phyloP scores from a whole-genome alignment of 805 yeast genomes.

The Suhomyces sp. region DNA sequence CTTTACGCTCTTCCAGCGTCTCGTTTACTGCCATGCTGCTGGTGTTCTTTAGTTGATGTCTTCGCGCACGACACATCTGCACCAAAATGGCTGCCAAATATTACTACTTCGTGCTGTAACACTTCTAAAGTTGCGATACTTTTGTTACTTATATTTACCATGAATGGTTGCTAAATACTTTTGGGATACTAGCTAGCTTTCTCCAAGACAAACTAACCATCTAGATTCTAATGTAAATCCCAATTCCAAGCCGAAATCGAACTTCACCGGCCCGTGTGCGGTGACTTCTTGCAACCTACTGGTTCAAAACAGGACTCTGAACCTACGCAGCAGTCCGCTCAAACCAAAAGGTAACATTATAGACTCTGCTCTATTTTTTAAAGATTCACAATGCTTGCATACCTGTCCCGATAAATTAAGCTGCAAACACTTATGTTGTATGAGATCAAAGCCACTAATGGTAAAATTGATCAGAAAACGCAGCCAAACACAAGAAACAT shows the following conservation, averaged over 20 bases:
- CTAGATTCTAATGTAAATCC: not conserved
- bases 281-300: not conserved
- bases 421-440: not conserved
- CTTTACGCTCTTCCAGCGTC: constrained; percentile 5
- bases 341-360: not conserved
- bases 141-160: not conserved
- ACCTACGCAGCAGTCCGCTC: not conserved
- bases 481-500: not conserved
- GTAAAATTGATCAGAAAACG: not conserved
- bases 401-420: not conserved
- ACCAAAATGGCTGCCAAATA: not conserved
- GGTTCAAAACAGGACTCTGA: not conserved
- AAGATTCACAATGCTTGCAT: not conserved
- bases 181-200: not conserved
- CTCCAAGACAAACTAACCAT: not conserved
- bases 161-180: not conserved
- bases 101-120: not conserved
- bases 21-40: constrained; percentile 2
- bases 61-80: not conserved
- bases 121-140: no score
- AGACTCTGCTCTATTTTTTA: not conserved
- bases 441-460: not conserved
- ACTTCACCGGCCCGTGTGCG: not conserved
- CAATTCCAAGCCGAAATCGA: not conserved
- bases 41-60: not conserved